Evolutionary conservation across 2,329 filamentous ascomycete genomes (phyloP), one percentile per base, ranked within the genome.

Genomic region (Fusarium pininemorale): DNA sequence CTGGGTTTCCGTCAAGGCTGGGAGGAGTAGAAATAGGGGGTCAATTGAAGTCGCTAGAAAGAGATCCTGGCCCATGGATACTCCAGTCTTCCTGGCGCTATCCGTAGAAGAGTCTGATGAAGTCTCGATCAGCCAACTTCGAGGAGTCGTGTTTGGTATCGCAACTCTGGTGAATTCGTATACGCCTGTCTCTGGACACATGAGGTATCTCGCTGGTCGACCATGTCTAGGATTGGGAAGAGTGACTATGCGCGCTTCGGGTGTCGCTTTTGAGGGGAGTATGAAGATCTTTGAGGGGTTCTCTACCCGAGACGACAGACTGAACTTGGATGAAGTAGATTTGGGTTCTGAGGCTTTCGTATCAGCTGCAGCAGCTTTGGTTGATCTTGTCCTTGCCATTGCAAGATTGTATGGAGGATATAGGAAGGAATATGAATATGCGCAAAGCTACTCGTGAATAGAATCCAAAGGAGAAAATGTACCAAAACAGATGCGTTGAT

Each of bases 41-140:
- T 99, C 96, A 62, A 98, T 86, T 5, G 91, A 89, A 3, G 96
- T 98, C 14, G 96, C 94, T 67, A 98, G 83, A 77, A 93, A 92
- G n/a, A 98, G 84, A 68, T 95, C 91, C 39, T 94, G 90, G 48
- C 87, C 87, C 77, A 91, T 91, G 39, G 91, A 88, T 30, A 94
- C 75, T 32, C 80, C 76, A 38, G 75, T 73, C 32, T 75, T 74
- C 8, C 39, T 62, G 47, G 61, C 59, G 75, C 70, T 41, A 58
- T 74, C 62, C 50, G 37, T 22, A 26, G 47, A 32, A 38, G 42
- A 71, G n/a, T 71, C 54, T 39, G 61, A 39, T 67, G 66, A 26
- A 72, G 75, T 78, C 63, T 89, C 85, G 56, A 93, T 83, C 37
- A 93, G 82, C 90, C 90, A 93, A 77, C 90, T 92, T 60, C 87